Conservation (phyloP, 768 basidiomycete species). For the Suillus ampliporus region DNA sequence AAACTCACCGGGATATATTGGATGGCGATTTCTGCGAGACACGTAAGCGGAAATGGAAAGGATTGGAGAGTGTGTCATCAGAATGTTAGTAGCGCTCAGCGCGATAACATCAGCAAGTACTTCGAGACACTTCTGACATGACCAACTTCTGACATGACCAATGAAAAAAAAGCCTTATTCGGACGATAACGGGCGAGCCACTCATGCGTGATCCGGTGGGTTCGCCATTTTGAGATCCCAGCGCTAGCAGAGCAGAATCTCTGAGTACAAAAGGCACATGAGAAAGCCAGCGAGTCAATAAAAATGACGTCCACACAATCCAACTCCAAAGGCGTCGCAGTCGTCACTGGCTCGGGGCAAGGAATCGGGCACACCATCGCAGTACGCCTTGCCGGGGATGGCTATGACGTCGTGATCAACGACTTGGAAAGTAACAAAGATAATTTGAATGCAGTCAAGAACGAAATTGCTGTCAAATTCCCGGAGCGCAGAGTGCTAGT, state of each 20-base stretch:
- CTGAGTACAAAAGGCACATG: background rate
- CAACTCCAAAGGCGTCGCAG: slow-evolving; percentile 31
- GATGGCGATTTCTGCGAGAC: background rate
- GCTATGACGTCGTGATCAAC: slow-evolving; percentile 42
- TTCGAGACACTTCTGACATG: too few relatives aligned
- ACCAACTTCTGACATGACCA: too few relatives aligned
- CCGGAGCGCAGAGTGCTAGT: slow-evolving; percentile 18
- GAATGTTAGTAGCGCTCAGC: too few relatives aligned
- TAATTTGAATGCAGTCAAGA: slow-evolving; percentile 18
- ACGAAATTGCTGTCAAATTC: slow-evolving; percentile 19
- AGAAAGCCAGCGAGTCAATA: too few relatives aligned
- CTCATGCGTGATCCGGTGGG: background rate
- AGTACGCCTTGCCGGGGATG: slow-evolving; percentile 41
- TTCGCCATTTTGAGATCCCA: background rate
- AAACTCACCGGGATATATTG: background rate
- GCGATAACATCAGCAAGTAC: too few relatives aligned
- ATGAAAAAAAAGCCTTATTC: background rate
- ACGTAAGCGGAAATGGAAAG: background rate
- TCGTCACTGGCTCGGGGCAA: slow-evolving; percentile 37
- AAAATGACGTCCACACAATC: background rate
- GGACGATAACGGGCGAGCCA: too few relatives aligned
- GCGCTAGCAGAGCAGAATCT: background rate
- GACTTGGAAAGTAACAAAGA: slow-evolving; percentile 33
- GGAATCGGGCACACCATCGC: slow-evolving; percentile 44
- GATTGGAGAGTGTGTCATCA: too few relatives aligned